Conservation (phyloP, 352 stramenopile genomes). For the Pythium aphanidermatum region DNA sequence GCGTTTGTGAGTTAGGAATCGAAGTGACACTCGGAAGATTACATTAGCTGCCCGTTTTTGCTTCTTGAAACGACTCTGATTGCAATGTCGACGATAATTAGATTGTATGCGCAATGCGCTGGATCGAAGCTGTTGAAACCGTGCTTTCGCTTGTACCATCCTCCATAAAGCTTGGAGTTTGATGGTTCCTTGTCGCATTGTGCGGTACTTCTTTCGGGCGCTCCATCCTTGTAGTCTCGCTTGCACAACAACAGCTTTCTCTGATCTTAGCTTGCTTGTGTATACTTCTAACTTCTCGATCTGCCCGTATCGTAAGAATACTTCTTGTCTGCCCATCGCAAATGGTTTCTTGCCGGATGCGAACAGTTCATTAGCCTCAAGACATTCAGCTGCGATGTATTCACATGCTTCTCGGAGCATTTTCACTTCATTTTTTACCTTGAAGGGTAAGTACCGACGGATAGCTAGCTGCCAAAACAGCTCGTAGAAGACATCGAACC, state of each 20-base stretch:
- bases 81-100: conserved; percentile 23
- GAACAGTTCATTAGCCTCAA: conserved; percentile 18
- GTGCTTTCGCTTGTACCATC: conserved; percentile 22
- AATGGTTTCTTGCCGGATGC: conserved; percentile 27
- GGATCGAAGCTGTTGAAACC: not conserved
- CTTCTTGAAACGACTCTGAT: conserved; percentile 21
- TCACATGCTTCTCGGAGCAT: conserved; percentile 33
- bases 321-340: conserved; percentile 60
- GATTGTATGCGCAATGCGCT: conserved; percentile 13
- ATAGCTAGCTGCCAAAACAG: conserved; percentile 51
- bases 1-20: conserved; percentile 39
- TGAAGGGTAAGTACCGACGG: conserved; percentile 19
- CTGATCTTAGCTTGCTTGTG: conserved; percentile 28
- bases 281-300: conserved; percentile 62
- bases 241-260: conserved; percentile 52
- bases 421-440: conserved; percentile 18
- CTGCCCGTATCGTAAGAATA: conserved; percentile 77
- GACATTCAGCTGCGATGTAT: conserved; percentile 44
- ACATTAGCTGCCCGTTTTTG: conserved; percentile 27
- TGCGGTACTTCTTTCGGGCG: conserved; percentile 32
- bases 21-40: conserved; percentile 28
- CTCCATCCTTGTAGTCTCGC: conserved; percentile 28
- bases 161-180: conserved; percentile 49
- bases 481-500: conserved; percentile 69
- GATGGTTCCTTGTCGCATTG: conserved; percentile 27